These are phyloP conservation scores for Malassezia slooffiae DNA, from an alignment of 1,284 basidiomycete species.

Conservation along the genomic window DNA sequence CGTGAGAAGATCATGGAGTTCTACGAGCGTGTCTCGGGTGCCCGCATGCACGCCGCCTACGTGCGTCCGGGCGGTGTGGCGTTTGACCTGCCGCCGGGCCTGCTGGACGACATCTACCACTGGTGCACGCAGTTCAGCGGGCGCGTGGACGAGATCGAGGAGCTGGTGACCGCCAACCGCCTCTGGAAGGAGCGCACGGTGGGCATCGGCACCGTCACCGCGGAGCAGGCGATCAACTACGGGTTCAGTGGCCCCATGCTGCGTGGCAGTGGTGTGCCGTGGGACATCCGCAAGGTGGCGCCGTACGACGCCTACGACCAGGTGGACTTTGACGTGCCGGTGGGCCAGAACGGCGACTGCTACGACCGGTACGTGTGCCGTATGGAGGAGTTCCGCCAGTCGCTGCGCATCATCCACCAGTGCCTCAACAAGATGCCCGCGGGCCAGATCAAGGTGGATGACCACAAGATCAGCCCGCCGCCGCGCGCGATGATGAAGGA, in stretches of 20 bases:
- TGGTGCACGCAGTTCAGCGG: slow-evolving; percentile 91
- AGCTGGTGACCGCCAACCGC: slow-evolving; percentile 91
- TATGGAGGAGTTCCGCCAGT: slow-evolving; percentile 95
- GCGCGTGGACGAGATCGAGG: slow-evolving; percentile 91
- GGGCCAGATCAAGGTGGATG: slow-evolving; percentile 86
- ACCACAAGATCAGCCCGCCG: slow-evolving; percentile 94
- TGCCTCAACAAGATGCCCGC: slow-evolving; percentile 87
- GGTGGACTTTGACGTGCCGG: slow-evolving; percentile 89
- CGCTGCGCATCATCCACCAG: slow-evolving; percentile 75
- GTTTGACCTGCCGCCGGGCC: slow-evolving; percentile 88
- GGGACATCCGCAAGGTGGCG: slow-evolving; percentile 79
- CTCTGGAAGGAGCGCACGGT: slow-evolving; percentile 95
- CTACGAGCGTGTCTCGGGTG: slow-evolving; percentile 96
- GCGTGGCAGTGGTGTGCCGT: slow-evolving; percentile 80
- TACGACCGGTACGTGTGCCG: slow-evolving; percentile 90
- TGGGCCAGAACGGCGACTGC: slow-evolving; percentile 93
- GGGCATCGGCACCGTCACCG: slow-evolving; percentile 80
- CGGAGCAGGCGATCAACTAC: slow-evolving; percentile 83
- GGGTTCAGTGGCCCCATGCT: slow-evolving; percentile 96
- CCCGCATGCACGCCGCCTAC: slow-evolving; percentile 93
- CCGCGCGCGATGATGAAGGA: slow-evolving; percentile 97
- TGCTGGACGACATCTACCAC: slow-evolving; percentile 92
- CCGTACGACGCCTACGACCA: slow-evolving; percentile 97
- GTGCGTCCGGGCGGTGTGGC: slow-evolving; percentile 95
- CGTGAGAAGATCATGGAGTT: slow-evolving; percentile 99